Evolutionary conservation across 2,329 filamentous ascomycete species (phyloP).

Genomic region (Pleoardoris graminearum): DNA sequence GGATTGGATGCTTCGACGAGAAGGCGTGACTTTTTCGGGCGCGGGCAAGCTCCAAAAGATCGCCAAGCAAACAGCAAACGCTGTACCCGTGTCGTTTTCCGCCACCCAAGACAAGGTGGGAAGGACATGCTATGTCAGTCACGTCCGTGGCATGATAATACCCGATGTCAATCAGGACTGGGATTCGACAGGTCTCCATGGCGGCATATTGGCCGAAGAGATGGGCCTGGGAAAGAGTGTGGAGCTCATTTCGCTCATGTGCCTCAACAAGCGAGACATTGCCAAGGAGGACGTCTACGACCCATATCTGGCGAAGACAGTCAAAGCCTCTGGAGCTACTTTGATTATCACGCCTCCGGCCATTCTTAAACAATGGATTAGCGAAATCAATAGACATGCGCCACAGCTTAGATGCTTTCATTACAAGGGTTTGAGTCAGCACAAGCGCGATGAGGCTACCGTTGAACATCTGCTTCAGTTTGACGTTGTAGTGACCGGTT

Average conservation of each 20-base stretch:
- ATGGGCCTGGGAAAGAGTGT: conserved; percentile 85
- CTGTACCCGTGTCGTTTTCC: conserved; percentile 55
- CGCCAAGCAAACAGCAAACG: conserved; percentile 17
- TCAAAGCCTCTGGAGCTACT: conserved; percentile 60
- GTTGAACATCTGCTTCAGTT: conserved; percentile 53
- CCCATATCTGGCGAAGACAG: conserved; percentile 47
- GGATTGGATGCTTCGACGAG: conserved; percentile 69
- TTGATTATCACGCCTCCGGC: conserved; percentile 65
- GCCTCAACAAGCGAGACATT: conserved; percentile 58
- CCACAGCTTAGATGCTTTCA: conserved; percentile 59
- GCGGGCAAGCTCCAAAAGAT: not conserved
- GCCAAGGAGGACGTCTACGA: conserved; percentile 38
- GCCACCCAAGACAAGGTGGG: conserved; percentile 53
- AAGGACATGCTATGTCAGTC: conserved; percentile 59
- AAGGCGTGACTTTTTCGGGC: conserved; percentile 51
- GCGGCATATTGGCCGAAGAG: conserved; percentile 75
- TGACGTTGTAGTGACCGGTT: conserved; percentile 66
- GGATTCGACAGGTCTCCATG: conserved; percentile 44
- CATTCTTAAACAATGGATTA: conserved; percentile 66
- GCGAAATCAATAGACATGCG: conserved; percentile 61
- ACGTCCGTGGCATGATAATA: conserved; percentile 64
- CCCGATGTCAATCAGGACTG: conserved; percentile 54
- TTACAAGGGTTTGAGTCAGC: conserved; percentile 56
- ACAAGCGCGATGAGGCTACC: conserved; percentile 43
- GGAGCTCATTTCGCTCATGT: conserved; percentile 72